Evolutionary conservation across 2,329 filamentous ascomycete genomes (phyloP), one percentile per base, ranked within the genome.

Genomic region (Penicillium sp.): DNA sequence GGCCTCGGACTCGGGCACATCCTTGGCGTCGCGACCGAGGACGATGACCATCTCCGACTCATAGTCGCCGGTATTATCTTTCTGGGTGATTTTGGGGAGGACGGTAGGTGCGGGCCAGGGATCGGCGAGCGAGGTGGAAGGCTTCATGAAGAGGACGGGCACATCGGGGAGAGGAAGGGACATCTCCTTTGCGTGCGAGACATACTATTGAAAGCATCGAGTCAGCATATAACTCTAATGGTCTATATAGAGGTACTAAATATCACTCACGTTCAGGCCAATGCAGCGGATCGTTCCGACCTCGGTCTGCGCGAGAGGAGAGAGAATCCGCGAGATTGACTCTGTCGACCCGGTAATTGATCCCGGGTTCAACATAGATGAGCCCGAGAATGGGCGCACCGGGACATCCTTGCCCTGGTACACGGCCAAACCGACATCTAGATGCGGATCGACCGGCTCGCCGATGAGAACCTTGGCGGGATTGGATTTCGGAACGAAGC

Each of bases 101-200:
- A 80, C 66, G 0, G 79, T 82, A 10, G 81, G 77, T 3, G 77
- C 75, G 2, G 74, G 76, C 65, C 78, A 86, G 3, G 83, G 84
- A 65, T 84, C 81, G 4, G 78, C 78, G 9, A 87, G 76, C 3
- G 81, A 71, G 2, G 81, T 82, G 16, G 76, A 72, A 0, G 84
- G 84, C 68, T 87, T 87, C 73, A 84, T 74, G 73, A 86, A 86
- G 31, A 87, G 71, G 5, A 81, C 83, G 1, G 85, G 84, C 19
- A 85, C 76, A 0, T 76, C 74, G 0, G 84, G 84, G 29, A 85
- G 74, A 4, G 75, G 65, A 65, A 85, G 76, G 47, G 78, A 77
- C 62, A 82, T 80, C 65, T 86, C 83, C 19, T 75, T 76, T 26
- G 80, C 81, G 59, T 80, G 81, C 21, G 77, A 76, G 48, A 71